Conservation (phyloP, 2,329 filamentous ascomycete species). For the Exophiala sp. region DNA sequence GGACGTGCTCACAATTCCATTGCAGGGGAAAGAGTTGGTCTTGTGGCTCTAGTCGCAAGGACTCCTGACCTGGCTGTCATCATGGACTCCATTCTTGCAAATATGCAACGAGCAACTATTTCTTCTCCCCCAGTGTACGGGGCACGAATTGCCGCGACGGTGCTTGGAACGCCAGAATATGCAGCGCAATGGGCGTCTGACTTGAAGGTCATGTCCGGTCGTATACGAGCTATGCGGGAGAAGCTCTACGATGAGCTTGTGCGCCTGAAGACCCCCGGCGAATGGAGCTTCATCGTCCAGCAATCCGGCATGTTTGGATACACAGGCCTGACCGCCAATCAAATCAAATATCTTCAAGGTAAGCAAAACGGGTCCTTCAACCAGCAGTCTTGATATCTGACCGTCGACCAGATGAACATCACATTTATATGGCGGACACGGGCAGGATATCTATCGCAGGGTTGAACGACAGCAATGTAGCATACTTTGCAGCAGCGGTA, state of each 20-base stretch:
- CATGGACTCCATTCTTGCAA: not conserved
- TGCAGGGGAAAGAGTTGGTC: slow-evolving; percentile 1
- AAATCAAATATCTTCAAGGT: not conserved
- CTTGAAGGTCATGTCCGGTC: slow-evolving; percentile 33
- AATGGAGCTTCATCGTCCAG: slow-evolving; percentile 32
- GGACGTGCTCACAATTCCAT: not conserved
- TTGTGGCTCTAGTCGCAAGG: not conserved
- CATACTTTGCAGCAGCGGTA: not conserved
- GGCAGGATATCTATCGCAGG: not conserved
- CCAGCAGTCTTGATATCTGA: not conserved
- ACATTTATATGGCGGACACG: not conserved
- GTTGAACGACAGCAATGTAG: not conserved
- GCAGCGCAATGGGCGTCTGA: slow-evolving; percentile 33
- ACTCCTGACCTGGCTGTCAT: not conserved
- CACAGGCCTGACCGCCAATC: slow-evolving; percentile 32
- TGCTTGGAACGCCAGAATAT: slow-evolving; percentile 29
- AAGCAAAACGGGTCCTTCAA: not conserved
- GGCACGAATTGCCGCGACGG: slow-evolving; percentile 30
- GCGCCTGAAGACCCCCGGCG: slow-evolving; percentile 27
- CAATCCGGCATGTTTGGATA: slow-evolving; percentile 42
- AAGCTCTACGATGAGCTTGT: slow-evolving; percentile 29
- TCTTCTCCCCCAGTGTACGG: slow-evolving; percentile 30
- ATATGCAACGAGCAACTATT: slow-evolving; percentile 42
- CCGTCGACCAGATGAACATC: not conserved
- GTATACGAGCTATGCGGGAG: slow-evolving; percentile 34